These are phyloP conservation scores for Magnolia changhungtana DNA, from an alignment of 164 flowering plant genomes.

Conservation along the genomic window DNA sequence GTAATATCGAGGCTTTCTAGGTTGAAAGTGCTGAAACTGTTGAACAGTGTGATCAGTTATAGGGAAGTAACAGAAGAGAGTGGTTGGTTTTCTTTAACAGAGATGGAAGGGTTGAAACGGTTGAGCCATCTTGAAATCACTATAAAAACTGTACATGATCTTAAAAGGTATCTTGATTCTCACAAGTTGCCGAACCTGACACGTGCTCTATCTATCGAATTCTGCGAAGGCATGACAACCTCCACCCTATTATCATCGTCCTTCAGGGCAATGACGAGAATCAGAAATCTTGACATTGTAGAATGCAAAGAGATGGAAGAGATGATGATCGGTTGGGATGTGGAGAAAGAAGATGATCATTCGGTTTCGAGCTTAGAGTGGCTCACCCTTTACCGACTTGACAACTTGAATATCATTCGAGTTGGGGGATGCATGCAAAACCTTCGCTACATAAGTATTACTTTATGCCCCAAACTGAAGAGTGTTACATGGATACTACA, in stretches of 20 bases:
- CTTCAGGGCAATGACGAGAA: background rate
- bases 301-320: slow-evolving; percentile 7
- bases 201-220: background rate
- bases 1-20: background rate
- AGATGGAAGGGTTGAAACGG: slow-evolving; percentile 7
- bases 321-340: slow-evolving; percentile 2
- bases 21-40: background rate
- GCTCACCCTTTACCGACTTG: background rate
- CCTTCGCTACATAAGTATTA: background rate
- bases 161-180: background rate
- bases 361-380: background rate
- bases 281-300: background rate
- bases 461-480: slow-evolving; percentile 9
- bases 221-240: background rate
- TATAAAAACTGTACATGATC: background rate
- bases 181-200: background rate
- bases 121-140: slow-evolving; percentile 11
- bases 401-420: slow-evolving; percentile 4
- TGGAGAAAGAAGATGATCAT: background rate
- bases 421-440: background rate
- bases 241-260: background rate
- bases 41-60: too few species aligned
- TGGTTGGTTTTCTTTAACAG: background rate
- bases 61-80: background rate
- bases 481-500: slow-evolving; percentile 10